These are phyloP conservation scores for Fusarium torreyae DNA, from an alignment of 2,329 filamentous ascomycete genomes.

Conservation along the genomic window DNA sequence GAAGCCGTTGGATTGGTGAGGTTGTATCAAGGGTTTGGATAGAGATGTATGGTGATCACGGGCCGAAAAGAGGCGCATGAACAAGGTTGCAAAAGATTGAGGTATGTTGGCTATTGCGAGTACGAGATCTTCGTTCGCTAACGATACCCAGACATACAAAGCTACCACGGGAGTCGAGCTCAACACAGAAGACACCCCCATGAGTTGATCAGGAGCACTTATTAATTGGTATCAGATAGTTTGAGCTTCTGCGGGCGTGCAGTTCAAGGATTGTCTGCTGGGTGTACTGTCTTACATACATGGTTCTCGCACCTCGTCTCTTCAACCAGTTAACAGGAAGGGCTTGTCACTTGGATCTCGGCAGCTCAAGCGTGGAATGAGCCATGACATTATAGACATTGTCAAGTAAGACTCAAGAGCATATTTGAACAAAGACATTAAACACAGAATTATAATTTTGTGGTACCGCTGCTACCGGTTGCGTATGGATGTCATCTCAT, in stretches of 20 bases:
- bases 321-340: not conserved
- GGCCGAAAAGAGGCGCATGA: not conserved
- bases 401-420: no score
- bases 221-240: not conserved
- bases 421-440: not conserved
- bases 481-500: not conserved
- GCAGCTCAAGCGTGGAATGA: no score
- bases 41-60: not conserved
- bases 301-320: not conserved
- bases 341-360: no score
- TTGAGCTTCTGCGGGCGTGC: not conserved
- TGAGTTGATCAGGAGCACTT: not conserved
- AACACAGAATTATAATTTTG: not conserved
- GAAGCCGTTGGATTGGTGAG: slow-evolving; percentile 59
- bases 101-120: slow-evolving; percentile 4
- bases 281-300: not conserved
- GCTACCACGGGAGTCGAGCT: not conserved
- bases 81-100: not conserved
- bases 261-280: not conserved
- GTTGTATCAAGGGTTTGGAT: not conserved
- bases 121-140: not conserved
- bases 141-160: not conserved
- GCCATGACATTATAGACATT: not conserved
- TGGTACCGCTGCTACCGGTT: no score
- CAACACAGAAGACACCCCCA: not conserved